Base-by-base conservation (phyloP, 805 yeast genomes). In the Lipomyces lipofer region DNA sequence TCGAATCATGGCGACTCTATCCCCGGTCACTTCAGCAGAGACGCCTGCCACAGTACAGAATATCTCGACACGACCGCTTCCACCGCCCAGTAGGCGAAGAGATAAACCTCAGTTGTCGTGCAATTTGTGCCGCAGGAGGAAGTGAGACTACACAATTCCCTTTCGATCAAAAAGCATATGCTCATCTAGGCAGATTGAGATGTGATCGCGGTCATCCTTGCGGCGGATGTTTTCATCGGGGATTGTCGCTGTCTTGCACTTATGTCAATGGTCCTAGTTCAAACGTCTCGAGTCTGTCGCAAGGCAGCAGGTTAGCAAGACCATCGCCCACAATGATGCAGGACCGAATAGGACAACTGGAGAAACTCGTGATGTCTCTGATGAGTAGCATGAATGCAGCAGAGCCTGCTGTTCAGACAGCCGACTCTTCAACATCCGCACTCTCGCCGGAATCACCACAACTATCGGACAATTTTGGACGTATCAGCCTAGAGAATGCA, bases 201-300 rank as follows among this genome's bases (percentile, higher is more conserved):
- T 69, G 73, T 48, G 69, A 68, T 44, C 62, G 70, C 9, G 63
- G 63, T 27, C 66, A 64, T 49, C 73, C 73, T 1, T 69, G 73
- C 49, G 59, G 64, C 6, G 65, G 60, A 40, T 69, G 73, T 50
- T 51, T 63, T 32, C 59, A 61, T 53, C 64, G 66, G 19, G 64
- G 65, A 49, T 15, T 59, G 62, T 43, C 58, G 54, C 27, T 59
- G 54, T 47, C 40, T 47, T 28, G 54, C 43, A 22, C 48, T 25
- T 49, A 43, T 17, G 51, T 43, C 8, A 12, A 30, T 6, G 47
- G 39, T 40, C 19, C 48, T 39, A 13, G n/a, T n/a, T n/a, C n/a
- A n/a, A n/a, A n/a, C n/a, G n/a, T n/a, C n/a, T n/a, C n/a, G n/a
- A n/a, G n/a, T n/a, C n/a, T 39, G 2, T 10, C 55, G 8, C 58